These are phyloP conservation scores for Lipomyces mesembrius DNA, from an alignment of 805 yeast genomes.

Conservation along the genomic window DNA sequence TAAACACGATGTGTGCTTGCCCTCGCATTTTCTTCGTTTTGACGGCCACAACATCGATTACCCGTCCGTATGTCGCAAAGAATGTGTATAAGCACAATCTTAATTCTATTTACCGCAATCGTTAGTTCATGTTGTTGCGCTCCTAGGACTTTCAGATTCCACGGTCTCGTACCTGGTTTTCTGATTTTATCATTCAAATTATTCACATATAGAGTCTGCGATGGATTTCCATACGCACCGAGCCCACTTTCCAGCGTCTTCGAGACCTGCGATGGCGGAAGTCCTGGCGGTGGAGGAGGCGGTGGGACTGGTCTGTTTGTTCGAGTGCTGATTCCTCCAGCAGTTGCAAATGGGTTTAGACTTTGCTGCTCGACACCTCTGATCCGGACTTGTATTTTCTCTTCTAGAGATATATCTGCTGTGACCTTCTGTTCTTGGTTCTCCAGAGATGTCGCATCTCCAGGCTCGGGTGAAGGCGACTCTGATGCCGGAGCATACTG, in stretches of 20 bases:
- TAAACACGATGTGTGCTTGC: slow-evolving; percentile 51
- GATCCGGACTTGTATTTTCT: slow-evolving; percentile 12
- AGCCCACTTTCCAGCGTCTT: neutral
- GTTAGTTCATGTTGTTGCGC: slow-evolving; percentile 1
- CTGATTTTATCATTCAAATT: slow-evolving; percentile 49
- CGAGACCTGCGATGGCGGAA: slow-evolving; percentile 3
- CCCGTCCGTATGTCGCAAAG: slow-evolving; percentile 48
- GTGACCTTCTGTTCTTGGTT: neutral
- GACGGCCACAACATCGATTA: slow-evolving; percentile 46
- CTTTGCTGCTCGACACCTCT: slow-evolving; percentile 14
- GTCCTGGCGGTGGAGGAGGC: slow-evolving; percentile 23
- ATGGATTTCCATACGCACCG: slow-evolving; percentile 27
- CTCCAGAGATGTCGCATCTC: neutral
- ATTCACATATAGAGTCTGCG: slow-evolving; percentile 47
- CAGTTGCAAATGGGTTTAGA: neutral
- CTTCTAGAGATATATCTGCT: slow-evolving; percentile 5
- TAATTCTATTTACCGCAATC: slow-evolving; percentile 41
- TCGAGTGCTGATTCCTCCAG: slow-evolving; percentile 18
- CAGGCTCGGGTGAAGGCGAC: slow-evolving; percentile 1
- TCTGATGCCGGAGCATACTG: slow-evolving; percentile 8
- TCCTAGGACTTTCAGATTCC: neutral
- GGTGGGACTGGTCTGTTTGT: slow-evolving; percentile 21
- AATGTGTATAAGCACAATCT: slow-evolving; percentile 45
- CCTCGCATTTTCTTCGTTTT: slow-evolving; percentile 50
- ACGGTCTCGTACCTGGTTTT: slow-evolving; percentile 39